A percentile compares a stretch with the other conserved stretches of the same genome.
These are phyloP conservation scores for Cymodocea nodosa DNA, from an alignment of 116 monocot genomes.

Conservation along the genomic window DNA sequence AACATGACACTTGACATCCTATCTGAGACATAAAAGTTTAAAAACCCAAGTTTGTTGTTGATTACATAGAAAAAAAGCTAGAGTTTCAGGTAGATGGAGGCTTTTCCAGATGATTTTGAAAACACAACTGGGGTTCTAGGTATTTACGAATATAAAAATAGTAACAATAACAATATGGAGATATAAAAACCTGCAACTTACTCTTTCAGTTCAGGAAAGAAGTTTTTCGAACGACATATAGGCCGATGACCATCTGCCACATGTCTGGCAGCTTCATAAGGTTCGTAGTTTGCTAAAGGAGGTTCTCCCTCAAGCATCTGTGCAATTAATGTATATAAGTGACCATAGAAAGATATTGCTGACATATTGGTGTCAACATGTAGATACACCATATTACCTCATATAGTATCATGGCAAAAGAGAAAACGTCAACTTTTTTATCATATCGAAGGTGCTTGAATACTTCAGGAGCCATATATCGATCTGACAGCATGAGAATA, in stretches of 20 bases:
- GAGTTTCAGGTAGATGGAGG: background rate
- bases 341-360: background rate
- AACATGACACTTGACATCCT: too few relatives aligned
- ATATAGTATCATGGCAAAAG: conserved; percentile 97
- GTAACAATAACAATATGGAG: too few relatives aligned
- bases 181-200: conserved; percentile 18
- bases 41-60: too few relatives aligned
- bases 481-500: conserved; percentile 39
- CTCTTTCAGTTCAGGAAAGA: conserved; percentile 74
- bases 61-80: background rate
- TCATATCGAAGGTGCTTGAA: conserved; percentile 97
- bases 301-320: conserved; percentile 98
- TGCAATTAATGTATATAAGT: background rate
- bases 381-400: conserved; percentile 45
- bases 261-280: conserved; percentile 88
- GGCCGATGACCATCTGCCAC: conserved; percentile 80
- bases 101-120: background rate
- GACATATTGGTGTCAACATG: too few relatives aligned
- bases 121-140: background rate
- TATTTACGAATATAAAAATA: background rate
- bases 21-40: too few relatives aligned
- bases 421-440: conserved; percentile 97
- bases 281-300: conserved; percentile 74
- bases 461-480: conserved; percentile 99
- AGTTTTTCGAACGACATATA: conserved; percentile 61